Evolutionary conservation across 768 basidiomycete species (phyloP), one percentile per base, ranked within the genome.

Genomic region (Suillus alpinus): DNA sequence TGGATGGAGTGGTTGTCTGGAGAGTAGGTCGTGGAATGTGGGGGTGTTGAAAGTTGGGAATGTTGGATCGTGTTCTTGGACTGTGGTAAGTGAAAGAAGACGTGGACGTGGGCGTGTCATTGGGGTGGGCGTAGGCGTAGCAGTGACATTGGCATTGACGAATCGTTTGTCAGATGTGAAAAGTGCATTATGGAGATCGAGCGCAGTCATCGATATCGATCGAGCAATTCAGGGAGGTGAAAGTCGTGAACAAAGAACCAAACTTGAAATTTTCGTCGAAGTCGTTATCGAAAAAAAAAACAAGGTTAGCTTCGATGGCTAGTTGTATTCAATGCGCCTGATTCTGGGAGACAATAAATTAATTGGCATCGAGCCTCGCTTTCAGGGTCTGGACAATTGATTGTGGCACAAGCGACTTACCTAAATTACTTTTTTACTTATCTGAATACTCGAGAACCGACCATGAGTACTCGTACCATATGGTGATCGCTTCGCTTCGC

Each of bases 101-200:
- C 53, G 63, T 39, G 71, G 29, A 29, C 14, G 16, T 9, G 34
- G 34, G 10, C 34, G 34, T 46, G 44, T 46, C 44, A 46, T 23
- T 20, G 20, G 44, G 7, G 46, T 8, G 14, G 47, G 26, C 14
- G 4, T 49, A 29, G 47, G 4, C 8, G 4, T 23, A 23, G 44
- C 44, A 26, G 1, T 36, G 34, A 36, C 34, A 36, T 36, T 36
- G 10, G 9, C 34, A 26, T 46, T 14, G 20, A 13, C 13, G 6
- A 26, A 13, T 60, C 61, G 65, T 20, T 56, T 41, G 32, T 57
- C 78, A 36, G 77, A 71, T 51, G 77, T 63, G 70, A 82, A 81
- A 58, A 84, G 67, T 36, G 81, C 76, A 66, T 84, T 81, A 71
- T 87, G 86, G 56, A 86, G 78, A 69, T 82, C 80, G 56, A 86